A percentile compares a stretch with the other conserved stretches of the same genome.
Evolutionary conservation across 306 rosid species (phyloP).

Genomic region (Fagus sylvatica): DNA sequence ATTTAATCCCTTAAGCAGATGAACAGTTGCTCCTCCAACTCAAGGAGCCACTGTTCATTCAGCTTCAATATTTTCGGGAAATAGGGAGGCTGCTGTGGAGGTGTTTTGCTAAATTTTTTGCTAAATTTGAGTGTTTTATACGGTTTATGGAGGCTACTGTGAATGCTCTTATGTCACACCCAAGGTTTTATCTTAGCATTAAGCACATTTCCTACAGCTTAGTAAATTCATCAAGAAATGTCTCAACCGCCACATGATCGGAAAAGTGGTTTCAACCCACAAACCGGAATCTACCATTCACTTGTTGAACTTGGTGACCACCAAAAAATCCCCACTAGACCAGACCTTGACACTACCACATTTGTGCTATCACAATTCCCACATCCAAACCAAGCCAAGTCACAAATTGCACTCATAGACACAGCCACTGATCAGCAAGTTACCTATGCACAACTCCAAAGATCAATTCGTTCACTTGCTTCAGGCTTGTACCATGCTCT

Average conservation of each 20-base stretch:
- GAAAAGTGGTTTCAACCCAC: constrained; percentile 52
- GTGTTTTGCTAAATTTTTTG: too few species aligned
- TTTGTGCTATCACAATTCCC: constrained; percentile 79
- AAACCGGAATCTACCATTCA: constrained; percentile 64
- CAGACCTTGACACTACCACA: constrained; percentile 52
- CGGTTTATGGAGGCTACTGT: too few species aligned
- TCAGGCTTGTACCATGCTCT: constrained; percentile 65
- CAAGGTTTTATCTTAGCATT: not conserved
- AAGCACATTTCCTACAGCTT: constrained; percentile 5
- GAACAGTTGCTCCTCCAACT: too few species aligned
- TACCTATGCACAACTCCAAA: constrained; percentile 59
- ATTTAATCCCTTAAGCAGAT: too few species aligned
- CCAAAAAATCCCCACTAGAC: constrained; percentile 47
- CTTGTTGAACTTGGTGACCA: constrained; percentile 31
- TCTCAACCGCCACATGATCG: constrained; percentile 15
- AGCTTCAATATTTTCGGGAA: not conserved
- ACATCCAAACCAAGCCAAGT: constrained; percentile 42
- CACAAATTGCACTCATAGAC: constrained; percentile 65
- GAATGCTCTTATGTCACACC: not conserved
- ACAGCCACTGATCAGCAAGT: constrained; percentile 38
- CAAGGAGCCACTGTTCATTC: too few species aligned
- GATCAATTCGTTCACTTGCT: constrained; percentile 60
- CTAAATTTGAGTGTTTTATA: too few species aligned
- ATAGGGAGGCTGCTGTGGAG: too few species aligned
- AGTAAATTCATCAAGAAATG: constrained; percentile 32